Evolutionary conservation across 805 yeast genomes (phyloP), one percentile per base, ranked within the genome.

Genomic region (Metschnikowia drakensbergensis): DNA sequence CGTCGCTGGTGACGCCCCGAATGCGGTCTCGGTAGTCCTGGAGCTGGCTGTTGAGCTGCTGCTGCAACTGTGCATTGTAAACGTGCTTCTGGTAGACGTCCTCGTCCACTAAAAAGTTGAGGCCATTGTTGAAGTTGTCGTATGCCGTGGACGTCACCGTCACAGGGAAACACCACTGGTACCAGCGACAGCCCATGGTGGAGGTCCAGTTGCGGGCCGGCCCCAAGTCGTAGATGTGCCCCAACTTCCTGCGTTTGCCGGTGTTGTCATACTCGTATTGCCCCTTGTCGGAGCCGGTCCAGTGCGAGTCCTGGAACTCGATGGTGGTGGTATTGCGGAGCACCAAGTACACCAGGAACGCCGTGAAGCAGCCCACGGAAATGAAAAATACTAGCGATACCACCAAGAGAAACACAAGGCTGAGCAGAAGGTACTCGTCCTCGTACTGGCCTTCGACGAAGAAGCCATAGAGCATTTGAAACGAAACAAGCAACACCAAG

Each of bases 151-250:
- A 50, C 3, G 68, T 60, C 17, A 61, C 59, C 10, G 52, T 25
- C 1, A 65, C 48, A 0, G 98, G 98, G 1, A 90, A 61, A 6
- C 84, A 42, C 97, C 97, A 90, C 51, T 83, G 82, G 6, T 52
- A 41, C 79, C 82, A 75, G 1, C 68, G 63, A 2, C 63, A 51
- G 0, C 99, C 99, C 95, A 92, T 85, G 1, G 88, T 79, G 5
- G 76, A 69, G 17, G 60, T 53, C 87, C 90, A 83, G 63, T 94
- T 94, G 5, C 64, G 58, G 41, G 58, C 53, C 23, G 62, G 60
- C 0, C 97, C 97, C 34, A 92, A 60, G 65, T 91, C 88, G 65
- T 83, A 94, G 3, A 88, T 71, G 64, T 92, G 88, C 1, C 85
- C 89, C 5, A 75, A 54, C 6, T 69, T 64, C 43, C 68, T 61